These are phyloP conservation scores for Neurospora crassa DNA, from an alignment of 2,329 filamentous ascomycete genomes.

Conservation along the genomic window DNA sequence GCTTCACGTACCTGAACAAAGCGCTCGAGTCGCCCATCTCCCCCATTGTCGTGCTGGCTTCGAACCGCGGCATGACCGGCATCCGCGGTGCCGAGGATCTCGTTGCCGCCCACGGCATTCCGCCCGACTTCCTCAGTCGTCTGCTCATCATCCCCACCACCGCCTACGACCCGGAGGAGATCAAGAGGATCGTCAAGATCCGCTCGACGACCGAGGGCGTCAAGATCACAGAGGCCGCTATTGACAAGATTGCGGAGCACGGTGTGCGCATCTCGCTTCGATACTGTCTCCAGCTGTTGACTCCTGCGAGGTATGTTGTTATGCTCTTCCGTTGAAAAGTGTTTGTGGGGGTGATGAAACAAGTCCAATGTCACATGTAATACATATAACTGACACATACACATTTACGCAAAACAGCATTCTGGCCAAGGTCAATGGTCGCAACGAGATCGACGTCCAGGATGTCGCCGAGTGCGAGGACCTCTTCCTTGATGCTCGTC, in stretches of 20 bases:
- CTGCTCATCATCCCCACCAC: conserved; percentile 94
- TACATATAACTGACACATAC: neutral
- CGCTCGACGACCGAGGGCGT: conserved; percentile 76
- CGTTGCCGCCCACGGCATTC: conserved; percentile 84
- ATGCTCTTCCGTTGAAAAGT: conserved; percentile 4
- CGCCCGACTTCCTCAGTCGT: conserved; percentile 84
- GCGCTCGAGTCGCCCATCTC: conserved; percentile 93
- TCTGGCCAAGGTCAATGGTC: conserved; percentile 74
- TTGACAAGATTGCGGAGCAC: conserved; percentile 78
- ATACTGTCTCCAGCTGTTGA: conserved; percentile 87
- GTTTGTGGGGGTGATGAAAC: conserved; percentile 11
- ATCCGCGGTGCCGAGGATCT: conserved; percentile 81
- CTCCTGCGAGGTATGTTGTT: conserved; percentile 59
- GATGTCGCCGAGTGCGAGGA: conserved; percentile 77
- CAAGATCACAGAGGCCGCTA: conserved; percentile 67
- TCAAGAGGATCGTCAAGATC: conserved; percentile 82
- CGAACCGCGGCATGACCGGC: conserved; percentile 87
- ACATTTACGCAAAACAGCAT: conserved; percentile 43
- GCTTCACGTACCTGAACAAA: conserved; percentile 97
- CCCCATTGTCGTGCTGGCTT: conserved; percentile 93
- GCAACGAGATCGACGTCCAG: conserved; percentile 64
- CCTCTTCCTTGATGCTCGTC: conserved; percentile 71
- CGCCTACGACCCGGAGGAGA: conserved; percentile 79
- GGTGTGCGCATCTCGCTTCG: conserved; percentile 83
- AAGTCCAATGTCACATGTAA: neutral